Evolutionary conservation across 139 green algal genomes (phyloP), one percentile per base, ranked within the genome.

Genomic region (Dunaliella primolecta): DNA sequence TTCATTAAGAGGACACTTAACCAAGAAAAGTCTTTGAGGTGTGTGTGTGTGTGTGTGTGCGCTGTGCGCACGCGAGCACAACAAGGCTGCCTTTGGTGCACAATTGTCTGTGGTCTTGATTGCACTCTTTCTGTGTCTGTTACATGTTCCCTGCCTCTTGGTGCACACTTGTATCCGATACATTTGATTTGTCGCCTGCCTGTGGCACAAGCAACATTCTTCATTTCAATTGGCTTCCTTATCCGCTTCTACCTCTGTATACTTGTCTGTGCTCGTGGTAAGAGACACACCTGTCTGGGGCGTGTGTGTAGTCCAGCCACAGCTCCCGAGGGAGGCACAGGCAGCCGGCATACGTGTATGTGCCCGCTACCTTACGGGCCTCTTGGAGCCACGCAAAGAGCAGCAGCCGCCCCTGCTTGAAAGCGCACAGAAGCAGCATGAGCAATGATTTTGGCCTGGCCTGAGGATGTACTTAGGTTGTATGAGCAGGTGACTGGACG

Each of bases 331-430:
- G 94, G 27, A 96, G 64, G 2, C 86, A 91, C 75, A 98, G 85
- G 89, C 95, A 98, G 78, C 95, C 95, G 1, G 95, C 91, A 71
- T 97, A 98, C 35, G 93, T 87, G 77, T 96, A 97, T 0, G 85
- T 84, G 57, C 90, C 91, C 55, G 92, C 90, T 33, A 92, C 91
- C 55, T 90, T 90, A 24, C 95, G 90, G 57, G 89, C 83, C 86
- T 98, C 95, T 84, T 98, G 95, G 76, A 96, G 82, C 95, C 95
- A 98, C 0, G 91, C 95, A 92, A 92, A 97, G 81, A 98, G 83
- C 27, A 98, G 72, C 80, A 88, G 87, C 21, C 95, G 92, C 0
- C 93, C 95, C 87, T 95, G 87, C 74, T n/a, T n/a, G n/a, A n/a
- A 83, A 30, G 79, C 1, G 30, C 30, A 46, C 2, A 86, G 46